Conservation (phyloP, 441 rosid species). For the Omphalea diandra region DNA sequence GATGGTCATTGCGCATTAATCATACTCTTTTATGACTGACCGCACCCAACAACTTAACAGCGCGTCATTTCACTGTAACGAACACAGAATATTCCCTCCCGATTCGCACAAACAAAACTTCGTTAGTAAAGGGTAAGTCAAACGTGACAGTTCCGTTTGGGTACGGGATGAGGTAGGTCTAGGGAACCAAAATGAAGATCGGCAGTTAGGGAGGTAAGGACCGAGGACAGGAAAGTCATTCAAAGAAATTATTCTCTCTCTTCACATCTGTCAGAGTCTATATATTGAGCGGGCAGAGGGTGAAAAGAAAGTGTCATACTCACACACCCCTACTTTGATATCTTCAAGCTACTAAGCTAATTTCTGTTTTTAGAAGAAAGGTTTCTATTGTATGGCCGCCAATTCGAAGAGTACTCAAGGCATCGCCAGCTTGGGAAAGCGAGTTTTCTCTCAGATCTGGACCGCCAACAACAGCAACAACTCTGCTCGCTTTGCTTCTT, state of each 20-base stretch:
- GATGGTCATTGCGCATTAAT: constrained; percentile 2
- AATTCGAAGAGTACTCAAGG: constrained; percentile 43
- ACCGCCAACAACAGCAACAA: too few species aligned
- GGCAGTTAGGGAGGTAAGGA: background rate
- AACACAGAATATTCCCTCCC: background rate
- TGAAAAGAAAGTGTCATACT: too few species aligned
- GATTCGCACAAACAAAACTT: background rate
- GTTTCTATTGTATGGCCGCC: constrained; percentile 51
- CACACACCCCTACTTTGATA: too few species aligned
- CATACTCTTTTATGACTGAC: background rate
- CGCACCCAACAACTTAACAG: too few species aligned
- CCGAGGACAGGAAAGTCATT: background rate
- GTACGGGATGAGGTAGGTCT: background rate
- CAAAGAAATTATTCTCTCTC: background rate
- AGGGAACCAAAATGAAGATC: background rate
- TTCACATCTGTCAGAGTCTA: background rate
- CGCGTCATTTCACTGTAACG: background rate
- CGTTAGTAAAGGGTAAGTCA: background rate
- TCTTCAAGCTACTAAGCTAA: too few species aligned
- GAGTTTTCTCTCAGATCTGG: constrained; percentile 42
- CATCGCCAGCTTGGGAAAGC: constrained; percentile 57
- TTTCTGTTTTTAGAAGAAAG: background rate
- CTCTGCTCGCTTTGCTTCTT: constrained; percentile 15
- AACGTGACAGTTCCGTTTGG: background rate
- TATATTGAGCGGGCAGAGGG: too few species aligned